phyloP scores from a whole-genome alignment of 2,329 filamentous ascomycete species.

The Neofusicoccum kwambonambiense region DNA sequence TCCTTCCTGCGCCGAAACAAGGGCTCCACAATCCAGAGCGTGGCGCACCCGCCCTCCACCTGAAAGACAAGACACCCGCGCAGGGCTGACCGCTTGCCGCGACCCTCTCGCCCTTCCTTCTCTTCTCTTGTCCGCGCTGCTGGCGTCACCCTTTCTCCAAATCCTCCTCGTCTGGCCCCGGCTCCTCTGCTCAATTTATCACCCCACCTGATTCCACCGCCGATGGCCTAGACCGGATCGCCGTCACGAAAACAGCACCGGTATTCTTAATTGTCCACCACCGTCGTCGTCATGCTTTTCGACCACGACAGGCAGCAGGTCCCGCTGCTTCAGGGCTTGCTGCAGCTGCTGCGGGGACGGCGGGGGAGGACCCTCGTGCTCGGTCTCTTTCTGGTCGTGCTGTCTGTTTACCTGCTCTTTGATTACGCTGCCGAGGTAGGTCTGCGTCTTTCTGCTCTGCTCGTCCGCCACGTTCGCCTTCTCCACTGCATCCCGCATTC shows the following conservation, averaged over 20 bases:
- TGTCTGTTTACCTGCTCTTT: constrained; percentile 9
- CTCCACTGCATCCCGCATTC: background rate
- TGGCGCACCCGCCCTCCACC: background rate
- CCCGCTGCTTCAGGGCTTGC: background rate
- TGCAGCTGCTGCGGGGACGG: constrained; percentile 2
- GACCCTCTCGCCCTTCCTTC: background rate
- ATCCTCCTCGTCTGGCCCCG: background rate
- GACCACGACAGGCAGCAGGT: constrained; percentile 1
- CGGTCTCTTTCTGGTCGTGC: background rate
- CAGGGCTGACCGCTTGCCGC: background rate
- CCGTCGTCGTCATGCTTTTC: constrained; percentile 1
- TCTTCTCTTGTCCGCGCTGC: background rate
- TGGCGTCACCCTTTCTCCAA: background rate
- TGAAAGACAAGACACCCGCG: background rate
- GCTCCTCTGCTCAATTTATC: background rate
- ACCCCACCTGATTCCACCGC: background rate
- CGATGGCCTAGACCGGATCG: background rate
- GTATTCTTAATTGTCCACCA: background rate
- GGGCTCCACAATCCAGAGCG: background rate
- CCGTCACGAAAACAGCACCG: background rate
- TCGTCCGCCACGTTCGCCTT: background rate
- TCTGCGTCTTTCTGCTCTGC: background rate
- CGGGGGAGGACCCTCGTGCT: constrained; percentile 2
- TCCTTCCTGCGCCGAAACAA: constrained; percentile 9
- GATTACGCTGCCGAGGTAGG: constrained; percentile 1